Evolutionary conservation across 1,139 yeast genomes (phyloP), one percentile per base, ranked within the genome.

Genomic region (Yamadazyma diddensiae): DNA sequence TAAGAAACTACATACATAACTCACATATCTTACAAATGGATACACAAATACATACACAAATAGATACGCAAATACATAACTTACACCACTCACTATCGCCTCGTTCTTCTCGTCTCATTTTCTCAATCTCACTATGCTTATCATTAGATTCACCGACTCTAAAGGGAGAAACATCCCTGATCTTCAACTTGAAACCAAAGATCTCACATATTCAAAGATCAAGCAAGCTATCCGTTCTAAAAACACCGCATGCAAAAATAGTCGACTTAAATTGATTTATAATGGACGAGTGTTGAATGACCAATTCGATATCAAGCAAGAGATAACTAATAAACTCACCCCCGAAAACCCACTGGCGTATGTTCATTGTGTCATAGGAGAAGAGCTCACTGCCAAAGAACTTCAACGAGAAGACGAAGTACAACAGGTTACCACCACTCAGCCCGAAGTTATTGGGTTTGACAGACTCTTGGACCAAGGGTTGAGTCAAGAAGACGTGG

Each of bases 391-490:
- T 0, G 53, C 62, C 0, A 71, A 65, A n/a, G 87, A 84, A 50
- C 57, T 87, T 25, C 69, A 64, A 1, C 65, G 76, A 33, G 95
- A 86, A 46, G 79, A 73, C 36, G 73, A 70, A 18, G 26, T 39
- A 6, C 65, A 65, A 15, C n/a, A n/a, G n/a, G n/a, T n/a, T n/a
- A 26, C 37, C 5, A 70, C 81, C 1, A 73, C 83, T 0, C 53
- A 60, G 3, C 88, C 92, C 1, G 87, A 84, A 30, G 84, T 84
- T 5, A 74, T 82, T 9, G 97, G 97, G 3, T 86, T 88, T 55
- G 96, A 88, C 56, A 62, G 96, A 30, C 65, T 88, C 36, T 67
- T 90, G 19, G 77, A 77, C 27, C 92, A 90, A 32, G 97, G 97
- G 6, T 86, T 88, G 53, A 72, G 83, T 4, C 83, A 76, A 28